Percentiles rank a stretch among this genome's conserved stretches.
Evolutionary conservation across 75 land plant species (phyloP).

Genomic region (Picea sitchensis): DNA sequence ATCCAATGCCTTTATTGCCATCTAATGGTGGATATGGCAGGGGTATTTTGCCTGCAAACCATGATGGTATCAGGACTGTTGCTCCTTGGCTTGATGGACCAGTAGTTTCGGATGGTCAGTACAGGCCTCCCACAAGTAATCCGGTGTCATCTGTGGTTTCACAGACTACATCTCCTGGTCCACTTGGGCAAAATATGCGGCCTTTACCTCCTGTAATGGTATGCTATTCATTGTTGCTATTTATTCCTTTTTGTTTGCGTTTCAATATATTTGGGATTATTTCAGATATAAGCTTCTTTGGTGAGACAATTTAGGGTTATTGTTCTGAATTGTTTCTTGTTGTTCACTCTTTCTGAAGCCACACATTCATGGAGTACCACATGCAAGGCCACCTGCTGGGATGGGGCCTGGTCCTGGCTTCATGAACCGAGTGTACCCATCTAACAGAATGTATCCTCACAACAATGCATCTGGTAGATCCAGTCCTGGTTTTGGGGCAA

Average conservation of each 20-base stretch:
- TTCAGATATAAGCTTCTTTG: constrained; percentile 5
- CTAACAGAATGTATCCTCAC: constrained; percentile 50
- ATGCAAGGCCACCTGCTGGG: constrained; percentile 44
- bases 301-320: not conserved
- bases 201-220: constrained; percentile 49
- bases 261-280: not conserved
- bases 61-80: constrained; percentile 53
- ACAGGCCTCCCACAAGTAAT: constrained; percentile 37
- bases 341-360: not conserved
- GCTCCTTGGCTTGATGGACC: constrained; percentile 71
- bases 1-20: constrained; percentile 34
- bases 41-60: constrained; percentile 45
- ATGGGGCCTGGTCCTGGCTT: constrained; percentile 15
- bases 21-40: constrained; percentile 48
- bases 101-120: constrained; percentile 49
- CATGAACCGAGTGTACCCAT: not conserved
- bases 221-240: constrained; percentile 2
- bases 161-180: constrained; percentile 16
- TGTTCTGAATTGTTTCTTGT: not conserved
- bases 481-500: constrained; percentile 33
- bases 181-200: constrained; percentile 45
- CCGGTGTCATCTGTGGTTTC: constrained; percentile 19
- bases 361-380: constrained; percentile 45
- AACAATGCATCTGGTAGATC: constrained; percentile 47
- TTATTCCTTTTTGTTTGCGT: not conserved